These are phyloP conservation scores for Neofusicoccum umdonicola DNA, from an alignment of 2,329 filamentous ascomycete genomes.

Conservation along the genomic window DNA sequence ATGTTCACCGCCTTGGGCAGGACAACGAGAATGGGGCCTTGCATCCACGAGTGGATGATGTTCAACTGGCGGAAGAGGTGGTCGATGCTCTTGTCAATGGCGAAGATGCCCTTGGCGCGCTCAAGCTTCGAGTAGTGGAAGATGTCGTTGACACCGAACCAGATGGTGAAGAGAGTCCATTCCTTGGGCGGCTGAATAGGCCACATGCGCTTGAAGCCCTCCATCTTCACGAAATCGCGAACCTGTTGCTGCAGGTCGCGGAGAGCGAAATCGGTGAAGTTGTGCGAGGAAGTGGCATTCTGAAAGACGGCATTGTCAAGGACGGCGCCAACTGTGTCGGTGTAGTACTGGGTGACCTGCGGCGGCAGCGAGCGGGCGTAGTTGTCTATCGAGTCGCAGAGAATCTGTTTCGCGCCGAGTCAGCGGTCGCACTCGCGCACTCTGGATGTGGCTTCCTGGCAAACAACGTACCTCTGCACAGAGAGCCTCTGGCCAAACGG, in stretches of 20 bases:
- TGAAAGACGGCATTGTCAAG: slow-evolving; percentile 18
- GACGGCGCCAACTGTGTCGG: slow-evolving; percentile 16
- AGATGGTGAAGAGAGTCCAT: slow-evolving; percentile 36
- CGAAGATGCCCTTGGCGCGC: slow-evolving; percentile 27
- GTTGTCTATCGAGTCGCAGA: slow-evolving; percentile 19
- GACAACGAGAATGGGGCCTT: slow-evolving; percentile 26
- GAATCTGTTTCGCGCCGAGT: slow-evolving; percentile 21
- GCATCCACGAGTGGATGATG: slow-evolving; percentile 30
- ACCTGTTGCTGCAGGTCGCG: slow-evolving; percentile 18
- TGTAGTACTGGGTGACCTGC: slow-evolving; percentile 17
- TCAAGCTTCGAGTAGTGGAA: slow-evolving; percentile 33
- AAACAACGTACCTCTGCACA: slow-evolving; percentile 32
- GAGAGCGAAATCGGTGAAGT: slow-evolving; percentile 20
- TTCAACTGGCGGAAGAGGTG: slow-evolving; percentile 35
- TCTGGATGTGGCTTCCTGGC: not conserved
- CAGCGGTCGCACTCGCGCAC: slow-evolving; percentile 19
- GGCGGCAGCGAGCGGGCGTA: slow-evolving; percentile 18
- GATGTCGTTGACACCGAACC: slow-evolving; percentile 38
- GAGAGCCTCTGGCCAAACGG: slow-evolving; percentile 37
- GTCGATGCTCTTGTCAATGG: slow-evolving; percentile 34
- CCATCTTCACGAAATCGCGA: slow-evolving; percentile 19
- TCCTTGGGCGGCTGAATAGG: slow-evolving; percentile 22
- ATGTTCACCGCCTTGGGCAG: slow-evolving; percentile 34
- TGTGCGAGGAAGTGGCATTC: slow-evolving; percentile 17
- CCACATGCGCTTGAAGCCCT: slow-evolving; percentile 18